phyloP scores from a whole-genome alignment of 768 basidiomycete genomes.

The Suillus paluster region DNA sequence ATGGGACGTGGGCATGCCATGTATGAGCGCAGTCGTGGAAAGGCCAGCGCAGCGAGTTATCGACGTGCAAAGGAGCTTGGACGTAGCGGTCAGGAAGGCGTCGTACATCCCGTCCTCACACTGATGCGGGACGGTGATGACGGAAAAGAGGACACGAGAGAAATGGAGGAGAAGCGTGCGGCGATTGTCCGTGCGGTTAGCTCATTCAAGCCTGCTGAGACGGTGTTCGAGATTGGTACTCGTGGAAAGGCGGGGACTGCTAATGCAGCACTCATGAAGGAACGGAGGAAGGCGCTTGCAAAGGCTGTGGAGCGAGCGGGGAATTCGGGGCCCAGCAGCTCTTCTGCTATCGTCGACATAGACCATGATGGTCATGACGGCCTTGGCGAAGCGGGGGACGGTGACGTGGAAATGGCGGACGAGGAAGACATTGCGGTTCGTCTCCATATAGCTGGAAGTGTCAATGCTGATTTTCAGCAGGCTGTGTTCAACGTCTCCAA shows the following conservation, averaged over 20 bases:
- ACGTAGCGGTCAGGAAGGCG: constrained; percentile 58
- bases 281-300: constrained; percentile 75
- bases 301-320: constrained; percentile 62
- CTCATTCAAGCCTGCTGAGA: constrained; percentile 85
- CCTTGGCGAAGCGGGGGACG: constrained; percentile 24
- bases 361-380: constrained; percentile 40
- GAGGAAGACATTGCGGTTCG: constrained; percentile 76
- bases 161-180: constrained; percentile 52
- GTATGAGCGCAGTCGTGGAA: constrained; percentile 94
- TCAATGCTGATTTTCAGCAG: constrained; percentile 39
- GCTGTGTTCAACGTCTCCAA: constrained; percentile 65
- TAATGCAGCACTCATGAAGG: constrained; percentile 83
- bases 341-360: constrained; percentile 33
- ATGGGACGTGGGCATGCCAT: constrained; percentile 89
- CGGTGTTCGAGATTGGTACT: constrained; percentile 87
- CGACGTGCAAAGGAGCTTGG: constrained; percentile 87
- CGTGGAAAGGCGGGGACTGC: constrained; percentile 63
- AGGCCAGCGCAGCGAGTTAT: constrained; percentile 85
- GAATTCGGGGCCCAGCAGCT: constrained; percentile 33
- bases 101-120: constrained; percentile 68
- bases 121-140: constrained; percentile 46
- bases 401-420: constrained; percentile 70
- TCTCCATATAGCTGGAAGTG: constrained; percentile 8
- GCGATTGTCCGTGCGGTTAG: constrained; percentile 75
- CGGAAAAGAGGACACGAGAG: constrained; percentile 44